A percentile compares a stretch with the other conserved stretches of the same genome.
phyloP scores from a whole-genome alignment of 345 rosid species.

The Citrus glauca region DNA sequence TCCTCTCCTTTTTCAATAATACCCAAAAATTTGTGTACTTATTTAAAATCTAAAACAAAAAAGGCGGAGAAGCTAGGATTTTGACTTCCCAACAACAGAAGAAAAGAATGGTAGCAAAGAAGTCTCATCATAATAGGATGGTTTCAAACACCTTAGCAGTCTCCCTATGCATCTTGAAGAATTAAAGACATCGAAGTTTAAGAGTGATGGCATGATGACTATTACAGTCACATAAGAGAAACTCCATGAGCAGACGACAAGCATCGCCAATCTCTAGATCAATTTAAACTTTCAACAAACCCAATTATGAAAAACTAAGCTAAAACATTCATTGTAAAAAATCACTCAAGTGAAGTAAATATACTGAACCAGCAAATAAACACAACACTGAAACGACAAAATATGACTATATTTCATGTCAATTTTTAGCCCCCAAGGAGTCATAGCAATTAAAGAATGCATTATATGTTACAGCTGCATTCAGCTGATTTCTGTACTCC shows the following conservation, averaged over 20 bases:
- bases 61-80: neutral
- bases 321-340: neutral
- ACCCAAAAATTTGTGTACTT: neutral
- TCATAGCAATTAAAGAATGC: neutral
- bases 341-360: neutral
- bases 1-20: neutral
- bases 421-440: neutral
- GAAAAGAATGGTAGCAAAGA: neutral
- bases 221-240: neutral
- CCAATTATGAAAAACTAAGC: neutral
- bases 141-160: neutral
- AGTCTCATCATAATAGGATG: neutral
- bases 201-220: neutral
- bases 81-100: neutral
- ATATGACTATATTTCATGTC: neutral
- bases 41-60: neutral
- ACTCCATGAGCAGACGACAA: neutral
- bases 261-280: neutral
- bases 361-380: neutral
- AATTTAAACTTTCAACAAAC: neutral
- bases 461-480: too few species aligned
- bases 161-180: neutral
- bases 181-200: neutral
- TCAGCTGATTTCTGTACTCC: neutral
- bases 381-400: too few species aligned